Base-by-base conservation (phyloP, 441 rosid genomes). In the Aleurites moluccanus region DNA sequence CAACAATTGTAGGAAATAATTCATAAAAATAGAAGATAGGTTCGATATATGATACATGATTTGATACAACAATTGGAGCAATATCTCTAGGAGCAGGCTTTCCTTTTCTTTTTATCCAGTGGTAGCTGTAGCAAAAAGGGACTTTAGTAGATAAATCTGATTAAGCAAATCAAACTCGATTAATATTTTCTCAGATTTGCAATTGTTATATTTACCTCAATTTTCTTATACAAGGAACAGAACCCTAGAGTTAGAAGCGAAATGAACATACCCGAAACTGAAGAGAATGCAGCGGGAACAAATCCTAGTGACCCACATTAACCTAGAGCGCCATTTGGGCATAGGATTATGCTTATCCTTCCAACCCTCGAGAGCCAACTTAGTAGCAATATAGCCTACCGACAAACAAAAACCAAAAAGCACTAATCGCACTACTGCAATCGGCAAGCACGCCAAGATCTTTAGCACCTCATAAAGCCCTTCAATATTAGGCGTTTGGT, bases 11-110 rank as follows among this genome's bases (percentile, higher is more conserved):
- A 0, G 99, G 98, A 70, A 85, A 96, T 35, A 96, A 78, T 74
- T 96, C 99, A 75, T 91, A 96, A 76, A 96, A 96, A 74, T 88
- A 96, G 82, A 96, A 93, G 66, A 96, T 96, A 40, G 99, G 99
- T 35, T 96, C 99, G 1, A 93, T 85, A 69, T 86, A 96, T 42
- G 99, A 96, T 8, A 96, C 89, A 78, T 96, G 99, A 55, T 96
- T 96, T 6, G 99, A 96, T 56, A 96, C 99, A 77, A 91, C 88
- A 56, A 96, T 88, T 2, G 99, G 98, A 68, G 98, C 99, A 64
- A 86, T 75, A 81, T 90, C 97, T 63, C 98, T 86, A 0, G 96
- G 90, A 64, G 97, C 97, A 45, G 97, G 96, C 81, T 88, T 92
- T 70, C 99, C 99, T 85, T 90, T 96, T 67, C 98, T 76, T 80